Evolutionary conservation across 2,329 filamentous ascomycete species (phyloP), one percentile per base, ranked within the genome.

Genomic region (Epichloe uncinata): DNA sequence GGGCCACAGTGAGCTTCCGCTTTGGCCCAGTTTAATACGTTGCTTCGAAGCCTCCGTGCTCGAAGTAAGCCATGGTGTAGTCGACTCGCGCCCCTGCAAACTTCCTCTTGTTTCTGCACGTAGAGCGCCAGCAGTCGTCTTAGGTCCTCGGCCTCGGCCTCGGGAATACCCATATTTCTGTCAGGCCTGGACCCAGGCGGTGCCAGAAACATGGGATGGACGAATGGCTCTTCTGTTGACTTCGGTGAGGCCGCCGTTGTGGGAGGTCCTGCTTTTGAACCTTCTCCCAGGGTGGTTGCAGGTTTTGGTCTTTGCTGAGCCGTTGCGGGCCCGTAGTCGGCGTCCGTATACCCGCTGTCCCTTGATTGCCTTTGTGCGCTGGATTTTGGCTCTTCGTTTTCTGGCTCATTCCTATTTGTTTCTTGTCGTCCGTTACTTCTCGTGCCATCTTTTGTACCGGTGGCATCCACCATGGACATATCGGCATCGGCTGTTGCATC

Each of bases 101-200:
- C 80, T 63, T 93, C 87, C 59, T 93, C 87, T 61, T 93, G 87
- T 64, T 91, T 91, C 60, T 91, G 87, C 26, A 91, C 81, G 62
- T 87, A 91, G 11, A 87, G 69, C 55, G 87, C 77, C 45, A 93
- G 72, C 16, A 89, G 67, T 51, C 83, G 77, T 52, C 87, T 80
- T 42, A 87, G 81, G 52, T 93, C 85, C 55, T 90, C 85, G 1
- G 87, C 87, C 66, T 93, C 87, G 26, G 72, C 67, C 16, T 81
- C 73, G 0, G 86, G 85, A 3, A 94, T 75, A 2, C 84, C 84
- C 38, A 86, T 69, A 61, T 89, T 81, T 50, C 82, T 75, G 62
- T 90, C 83, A 2, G 82, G 76, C 49, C 76, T 73, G 22, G 79
- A 77, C 34, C 77, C 70, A 26, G 69, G 61, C 0, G 87, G 84